Evolutionary conservation across 2,329 filamentous ascomycete genomes (phyloP).

Genomic region (Drechslerella dactyloides): DNA sequence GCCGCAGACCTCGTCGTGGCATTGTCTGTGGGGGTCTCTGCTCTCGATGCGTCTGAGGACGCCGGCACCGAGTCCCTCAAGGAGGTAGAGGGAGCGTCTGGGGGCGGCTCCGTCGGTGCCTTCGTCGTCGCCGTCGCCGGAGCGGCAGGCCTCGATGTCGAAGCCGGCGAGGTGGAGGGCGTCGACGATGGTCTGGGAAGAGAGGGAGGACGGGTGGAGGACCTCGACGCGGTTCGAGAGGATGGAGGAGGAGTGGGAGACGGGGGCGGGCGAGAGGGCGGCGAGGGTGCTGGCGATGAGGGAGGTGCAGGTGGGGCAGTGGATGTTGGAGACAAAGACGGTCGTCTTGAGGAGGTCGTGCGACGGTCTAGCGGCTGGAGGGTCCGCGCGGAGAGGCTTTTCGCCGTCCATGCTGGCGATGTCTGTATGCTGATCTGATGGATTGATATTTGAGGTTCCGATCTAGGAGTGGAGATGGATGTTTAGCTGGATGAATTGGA

Average conservation of each 20-base stretch:
- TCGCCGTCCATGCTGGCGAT: not conserved
- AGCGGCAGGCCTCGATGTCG: constrained; percentile 60
- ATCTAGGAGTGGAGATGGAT: too few relatives aligned
- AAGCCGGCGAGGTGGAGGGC: constrained; percentile 67
- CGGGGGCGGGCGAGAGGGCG: constrained; percentile 61
- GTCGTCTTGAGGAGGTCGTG: constrained; percentile 60
- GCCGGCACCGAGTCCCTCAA: constrained; percentile 28
- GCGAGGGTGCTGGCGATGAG: constrained; percentile 68
- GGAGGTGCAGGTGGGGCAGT: constrained; percentile 76
- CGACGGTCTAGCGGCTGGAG: too few relatives aligned
- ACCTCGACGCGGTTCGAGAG: constrained; percentile 73
- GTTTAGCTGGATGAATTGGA: too few relatives aligned
- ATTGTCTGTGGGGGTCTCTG: constrained; percentile 28
- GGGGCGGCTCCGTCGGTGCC: constrained; percentile 9
- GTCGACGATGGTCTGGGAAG: constrained; percentile 58
- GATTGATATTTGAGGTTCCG: too few relatives aligned
- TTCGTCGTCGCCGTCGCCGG: constrained; percentile 26
- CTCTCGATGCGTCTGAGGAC: constrained; percentile 25
- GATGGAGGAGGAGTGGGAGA: constrained; percentile 72
- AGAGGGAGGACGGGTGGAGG: constrained; percentile 61
- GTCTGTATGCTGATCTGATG: too few relatives aligned
- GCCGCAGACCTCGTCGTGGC: constrained; percentile 47
- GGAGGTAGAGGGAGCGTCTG: constrained; percentile 24
- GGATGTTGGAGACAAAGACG: constrained; percentile 75
- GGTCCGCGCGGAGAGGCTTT: not conserved